Base-by-base conservation (phyloP, 179 eudicot genomes). In the Nepenthes alata region DNA sequence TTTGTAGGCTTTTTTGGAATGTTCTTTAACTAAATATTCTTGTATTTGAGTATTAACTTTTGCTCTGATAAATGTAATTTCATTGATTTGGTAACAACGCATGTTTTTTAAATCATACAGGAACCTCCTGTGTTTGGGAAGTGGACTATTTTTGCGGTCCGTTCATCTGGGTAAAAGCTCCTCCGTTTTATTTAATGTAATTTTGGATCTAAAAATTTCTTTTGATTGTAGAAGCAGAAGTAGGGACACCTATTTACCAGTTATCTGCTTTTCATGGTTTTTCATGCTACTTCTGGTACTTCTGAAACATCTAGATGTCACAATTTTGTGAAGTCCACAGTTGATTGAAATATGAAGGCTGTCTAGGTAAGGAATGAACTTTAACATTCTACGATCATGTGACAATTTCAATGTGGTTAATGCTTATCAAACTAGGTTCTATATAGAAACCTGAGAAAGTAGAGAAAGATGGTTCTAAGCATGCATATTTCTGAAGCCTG, bases 81-180 rank as follows among this genome's bases (percentile, higher is more conserved):
- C 37, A 41, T 41, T 63, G 12, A 36, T 14, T 58, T 48, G 37
- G 55, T 58, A 60, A 39, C 64, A 44, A 38, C 35, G 35, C 44
- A 25, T 53, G 66, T 58, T 48, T 71, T 55, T 65, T 7, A 25
- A 25, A 25, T 37, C 54, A 54, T 72, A 45, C 69, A 86, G 94
- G 90, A 82, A 62, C 86, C 90, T 57, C 95, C 95, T 34, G 85
- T 84, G 66, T 75, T 87, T 63, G 87, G 90, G 63, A 87, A 87
- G 77, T 75, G 67, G 70, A 87, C 85, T 74, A 74, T 84, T 44
- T 87, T 87, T 72, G 75, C 81, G 50, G 75, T 70, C 59, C 87
- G 81, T 35, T 63, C 78, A 60, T 78, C 87, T n/a, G 90, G 95
- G 95, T 87, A 80, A 77, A 70, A 49, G 35, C 54, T 71, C 47